Percentiles rank a stretch among this genome's conserved stretches.
phyloP scores from a whole-genome alignment of 2,329 filamentous ascomycete species.

The Lachnellula arida region DNA sequence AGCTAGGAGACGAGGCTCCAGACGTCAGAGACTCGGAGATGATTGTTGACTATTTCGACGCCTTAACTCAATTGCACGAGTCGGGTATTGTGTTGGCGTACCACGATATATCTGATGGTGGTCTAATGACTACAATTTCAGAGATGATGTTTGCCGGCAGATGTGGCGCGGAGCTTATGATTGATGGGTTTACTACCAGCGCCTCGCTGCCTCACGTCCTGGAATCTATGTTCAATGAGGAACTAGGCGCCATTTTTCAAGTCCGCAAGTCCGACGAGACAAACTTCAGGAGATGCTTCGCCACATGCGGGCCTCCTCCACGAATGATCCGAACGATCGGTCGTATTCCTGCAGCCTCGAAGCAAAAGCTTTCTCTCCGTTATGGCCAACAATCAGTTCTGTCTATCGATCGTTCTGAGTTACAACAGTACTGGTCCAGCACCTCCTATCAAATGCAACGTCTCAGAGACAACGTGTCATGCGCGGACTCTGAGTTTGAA shows the following conservation, averaged over 20 bases:
- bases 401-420: conserved; percentile 61
- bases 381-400: conserved; percentile 66
- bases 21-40: conserved; percentile 79
- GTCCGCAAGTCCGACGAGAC: conserved; percentile 79
- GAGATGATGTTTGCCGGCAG: conserved; percentile 99
- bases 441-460: conserved; percentile 92
- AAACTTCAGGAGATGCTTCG: conserved; percentile 84
- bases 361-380: conserved; percentile 73
- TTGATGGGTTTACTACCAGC: conserved; percentile 67
- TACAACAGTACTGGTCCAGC: conserved; percentile 84
- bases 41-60: conserved; percentile 88
- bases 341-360: conserved; percentile 61
- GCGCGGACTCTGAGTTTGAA: conserved; percentile 77
- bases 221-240: conserved; percentile 87
- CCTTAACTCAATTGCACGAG: conserved; percentile 63
- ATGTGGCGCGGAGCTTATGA: conserved; percentile 78
- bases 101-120: conserved; percentile 91
- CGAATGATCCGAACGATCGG: conserved; percentile 83
- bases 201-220: conserved; percentile 58
- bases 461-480: conserved; percentile 80
- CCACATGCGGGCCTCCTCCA: conserved; percentile 78
- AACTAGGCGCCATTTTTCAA: conserved; percentile 94
- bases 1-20: conserved; percentile 78
- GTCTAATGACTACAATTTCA: conserved; percentile 80
- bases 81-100: conserved; percentile 79